Conservation (phyloP, 2,329 filamentous ascomycete species). For the Fusarium sp. region DNA sequence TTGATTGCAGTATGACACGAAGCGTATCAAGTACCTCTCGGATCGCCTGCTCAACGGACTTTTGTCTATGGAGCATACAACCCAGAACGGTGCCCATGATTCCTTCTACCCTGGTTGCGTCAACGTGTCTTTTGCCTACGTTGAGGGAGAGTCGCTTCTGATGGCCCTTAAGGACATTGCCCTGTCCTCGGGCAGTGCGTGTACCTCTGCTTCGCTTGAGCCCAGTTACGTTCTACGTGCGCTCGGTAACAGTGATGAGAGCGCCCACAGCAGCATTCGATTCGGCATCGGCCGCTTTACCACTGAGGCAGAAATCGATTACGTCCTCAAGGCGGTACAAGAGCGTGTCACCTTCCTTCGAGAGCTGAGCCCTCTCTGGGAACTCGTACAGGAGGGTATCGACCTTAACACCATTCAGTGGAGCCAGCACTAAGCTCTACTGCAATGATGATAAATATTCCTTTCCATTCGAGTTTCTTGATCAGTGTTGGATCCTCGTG, state of each 20-base stretch:
- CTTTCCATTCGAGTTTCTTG: conserved; percentile 3
- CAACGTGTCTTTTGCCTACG: conserved; percentile 98
- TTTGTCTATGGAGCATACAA: conserved; percentile 90
- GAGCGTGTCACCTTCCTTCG: conserved; percentile 93
- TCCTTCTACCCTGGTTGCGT: conserved; percentile 96
- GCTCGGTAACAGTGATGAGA: conserved; percentile 96
- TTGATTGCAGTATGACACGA: conserved; percentile 83
- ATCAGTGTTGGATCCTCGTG: not conserved
- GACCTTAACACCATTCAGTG: conserved; percentile 97
- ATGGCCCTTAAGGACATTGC: conserved; percentile 99
- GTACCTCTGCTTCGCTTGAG: conserved; percentile 95
- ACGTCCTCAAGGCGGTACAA: conserved; percentile 92
- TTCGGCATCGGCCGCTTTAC: conserved; percentile 99
- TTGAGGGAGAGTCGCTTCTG: conserved; percentile 96
- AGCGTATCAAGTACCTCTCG: conserved; percentile 85
- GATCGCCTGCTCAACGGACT: conserved; percentile 86
- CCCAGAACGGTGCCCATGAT: conserved; percentile 85
- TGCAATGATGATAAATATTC: conserved; percentile 15
- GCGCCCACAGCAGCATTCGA: conserved; percentile 95
- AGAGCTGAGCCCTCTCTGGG: conserved; percentile 96
- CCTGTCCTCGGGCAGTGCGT: conserved; percentile 94
- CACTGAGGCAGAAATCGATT: conserved; percentile 94
- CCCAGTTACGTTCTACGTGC: conserved; percentile 96
- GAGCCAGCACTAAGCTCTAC: conserved; percentile 83
- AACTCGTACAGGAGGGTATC: conserved; percentile 96